Base-by-base conservation (phyloP, 805 yeast genomes). In the Candida wancherniae region DNA sequence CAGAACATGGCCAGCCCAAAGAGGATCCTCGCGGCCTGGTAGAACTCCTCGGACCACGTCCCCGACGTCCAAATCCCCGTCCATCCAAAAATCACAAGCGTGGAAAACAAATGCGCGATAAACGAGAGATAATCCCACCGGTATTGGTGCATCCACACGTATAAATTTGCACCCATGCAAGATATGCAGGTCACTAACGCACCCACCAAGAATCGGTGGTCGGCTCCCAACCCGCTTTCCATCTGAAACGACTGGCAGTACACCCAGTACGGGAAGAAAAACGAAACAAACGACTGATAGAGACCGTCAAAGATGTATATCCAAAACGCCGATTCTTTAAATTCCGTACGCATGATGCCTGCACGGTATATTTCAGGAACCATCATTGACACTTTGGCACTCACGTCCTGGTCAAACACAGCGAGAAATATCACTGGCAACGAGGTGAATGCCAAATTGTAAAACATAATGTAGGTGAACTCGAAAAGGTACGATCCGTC, bases 71-170 rank as follows among this genome's bases (percentile, higher is more conserved):
- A 84, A 28, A 81, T 66, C 41, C 90, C 90, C 1, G 88, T 77
- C 94, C 94, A 84, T 18, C 71, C 79, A 51, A 73, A 79, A 19
- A 82, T 63, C 11, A 81, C 46, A 16, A 82, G 40, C 26, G 77
- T 68, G 2, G 90, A 80, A 13, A 83, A 47, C 3, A 63, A 61
- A 32, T 73, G 70, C 36, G 80, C 69, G 33, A 79, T 48, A 9
- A 66, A 48, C 4, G 82, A 71, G 26, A 80, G 61, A 85, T 86
- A 82, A 57, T 84, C 94, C 94, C 94, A 84, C 50, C 86, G 69
- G 50, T 72, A 73, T 51, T 80, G 84, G 45, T 79, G 86, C 40
- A 79, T 53, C 42, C 79, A 50, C 34, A 83, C 70, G 52, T 79
- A 81, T 3, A 72, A 38, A 49, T 84, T 79, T 60, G 88, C 80